phyloP scores from a whole-genome alignment of 2,329 filamentous ascomycete species.

The Dactylonectria estremocensis region DNA sequence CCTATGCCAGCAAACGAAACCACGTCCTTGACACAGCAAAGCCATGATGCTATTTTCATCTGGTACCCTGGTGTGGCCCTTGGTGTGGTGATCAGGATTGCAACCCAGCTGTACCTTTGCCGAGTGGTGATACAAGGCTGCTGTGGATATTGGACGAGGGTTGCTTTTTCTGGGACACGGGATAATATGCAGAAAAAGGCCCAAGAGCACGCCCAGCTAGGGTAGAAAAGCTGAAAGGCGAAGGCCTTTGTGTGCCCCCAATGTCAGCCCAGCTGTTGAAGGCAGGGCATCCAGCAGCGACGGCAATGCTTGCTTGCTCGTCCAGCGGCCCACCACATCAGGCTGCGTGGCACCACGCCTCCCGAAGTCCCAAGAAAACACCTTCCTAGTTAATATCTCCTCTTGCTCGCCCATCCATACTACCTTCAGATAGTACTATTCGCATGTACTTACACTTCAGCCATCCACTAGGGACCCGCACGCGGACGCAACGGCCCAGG shows the following conservation, averaged over 20 bases:
- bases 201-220: constrained; percentile 1
- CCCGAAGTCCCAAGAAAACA: background rate
- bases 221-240: background rate
- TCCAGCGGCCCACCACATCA: background rate
- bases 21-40: background rate
- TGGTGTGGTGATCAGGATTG: background rate
- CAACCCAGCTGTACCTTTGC: constrained; percentile 2
- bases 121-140: constrained; percentile 18
- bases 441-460: background rate
- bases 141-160: constrained; percentile 5
- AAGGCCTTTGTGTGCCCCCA: constrained; percentile 1
- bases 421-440: too few relatives aligned
- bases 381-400: background rate
- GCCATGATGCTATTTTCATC: constrained; percentile 27
- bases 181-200: constrained; percentile 2
- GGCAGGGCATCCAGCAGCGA: constrained; percentile 1
- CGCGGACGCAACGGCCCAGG: background rate
- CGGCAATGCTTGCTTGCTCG: constrained; percentile 1
- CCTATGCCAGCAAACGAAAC: background rate
- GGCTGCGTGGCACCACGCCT: background rate
- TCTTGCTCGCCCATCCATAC: background rate
- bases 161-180: constrained; percentile 20
- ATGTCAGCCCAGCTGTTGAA: constrained; percentile 3
- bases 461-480: background rate
- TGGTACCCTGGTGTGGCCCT: background rate